These are phyloP conservation scores for Rutstroemia sp. DNA, from an alignment of 2,329 filamentous ascomycete genomes.

Conservation along the genomic window DNA sequence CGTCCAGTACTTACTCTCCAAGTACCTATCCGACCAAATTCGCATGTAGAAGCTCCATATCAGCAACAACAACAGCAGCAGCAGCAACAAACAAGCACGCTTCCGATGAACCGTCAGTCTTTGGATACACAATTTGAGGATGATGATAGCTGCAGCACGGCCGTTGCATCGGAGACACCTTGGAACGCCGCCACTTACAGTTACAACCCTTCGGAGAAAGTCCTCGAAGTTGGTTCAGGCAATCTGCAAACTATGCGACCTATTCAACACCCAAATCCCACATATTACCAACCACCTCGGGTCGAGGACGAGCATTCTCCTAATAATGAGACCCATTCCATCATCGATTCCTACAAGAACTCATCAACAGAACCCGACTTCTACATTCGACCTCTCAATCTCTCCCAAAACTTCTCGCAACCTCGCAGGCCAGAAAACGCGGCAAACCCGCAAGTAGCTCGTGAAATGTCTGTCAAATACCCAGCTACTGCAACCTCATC, in stretches of 20 bases:
- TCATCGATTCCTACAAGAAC: conserved; percentile 5
- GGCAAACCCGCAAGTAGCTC: neutral
- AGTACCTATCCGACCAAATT: conserved; percentile 15
- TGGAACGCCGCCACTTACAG: conserved; percentile 5
- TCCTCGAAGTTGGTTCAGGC: neutral
- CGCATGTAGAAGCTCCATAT: conserved; percentile 2
- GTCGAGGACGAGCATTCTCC: neutral
- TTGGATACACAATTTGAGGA: conserved; percentile 29
- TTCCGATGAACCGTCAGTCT: conserved; percentile 20
- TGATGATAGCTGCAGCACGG: conserved; percentile 15
- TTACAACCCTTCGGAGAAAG: neutral
- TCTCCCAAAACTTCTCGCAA: conserved; percentile 8
- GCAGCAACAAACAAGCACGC: conserved; percentile 2
- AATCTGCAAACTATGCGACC: conserved; percentile 1
- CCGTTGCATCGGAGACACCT: conserved; percentile 6
- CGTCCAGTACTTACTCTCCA: conserved; percentile 25
- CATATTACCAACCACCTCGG: neutral
- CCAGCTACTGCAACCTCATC: conserved; percentile 1
- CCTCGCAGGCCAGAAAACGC: conserved; percentile 3
- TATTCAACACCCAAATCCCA: neutral
- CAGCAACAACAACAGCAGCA: conserved; percentile 5
- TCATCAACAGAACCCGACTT: neutral
- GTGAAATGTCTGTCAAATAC: neutral
- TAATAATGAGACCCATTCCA: conserved; percentile 1
- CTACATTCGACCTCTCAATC: conserved; percentile 8